Evolutionary conservation across 2,329 filamentous ascomycete genomes (phyloP), one percentile per base, ranked within the genome.

Genomic region (Penicillium digitatum): DNA sequence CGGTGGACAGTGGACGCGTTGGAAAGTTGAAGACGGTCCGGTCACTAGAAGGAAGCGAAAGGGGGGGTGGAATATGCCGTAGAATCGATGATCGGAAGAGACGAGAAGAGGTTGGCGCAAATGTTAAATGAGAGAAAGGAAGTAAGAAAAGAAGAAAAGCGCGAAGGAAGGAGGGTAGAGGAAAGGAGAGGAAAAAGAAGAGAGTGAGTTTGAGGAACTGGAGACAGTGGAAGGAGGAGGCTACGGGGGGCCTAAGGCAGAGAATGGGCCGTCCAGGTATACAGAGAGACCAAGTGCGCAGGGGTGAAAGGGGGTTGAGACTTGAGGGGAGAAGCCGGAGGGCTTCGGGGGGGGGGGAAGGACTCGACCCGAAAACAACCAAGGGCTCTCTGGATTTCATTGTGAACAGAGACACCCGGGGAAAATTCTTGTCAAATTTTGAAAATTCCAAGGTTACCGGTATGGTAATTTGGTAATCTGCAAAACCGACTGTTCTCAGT

Each of bases 131-230:
- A 52, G 57, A 55, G 52, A 58, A 52, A 51, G 42, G 46, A 49
- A 56, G 42, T 44, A 51, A 46, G 58, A 51, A 46, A 55, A 46
- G 50, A 54, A 61, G 56, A 49, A 58, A 47, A 26, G 42, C 56
- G 55, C 54, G 62, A 58, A 61, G 57, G 31, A 48, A 49, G 18
- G 52, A 58, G 52, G 40, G 31, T 53, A 60, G 56, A 56, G 55
- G 65, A 65, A 62, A 61, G 59, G 58, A 62, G 58, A 59, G 58
- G 53, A 62, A 64, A 59, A 63, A 58, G 59, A 60, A 39, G 56
- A 56, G 61, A 56, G 60, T 48, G 59, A 61, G 52, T 65, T 47
- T 55, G 62, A 63, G 48, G 48, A 42, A 61, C 51, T 56, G 54
- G 57, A 58, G 42, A 47, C 46, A 55, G 40, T 55, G 53, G 62